Base-by-base conservation (phyloP, 352 stramenopile species). In the Globisporangium polare region DNA sequence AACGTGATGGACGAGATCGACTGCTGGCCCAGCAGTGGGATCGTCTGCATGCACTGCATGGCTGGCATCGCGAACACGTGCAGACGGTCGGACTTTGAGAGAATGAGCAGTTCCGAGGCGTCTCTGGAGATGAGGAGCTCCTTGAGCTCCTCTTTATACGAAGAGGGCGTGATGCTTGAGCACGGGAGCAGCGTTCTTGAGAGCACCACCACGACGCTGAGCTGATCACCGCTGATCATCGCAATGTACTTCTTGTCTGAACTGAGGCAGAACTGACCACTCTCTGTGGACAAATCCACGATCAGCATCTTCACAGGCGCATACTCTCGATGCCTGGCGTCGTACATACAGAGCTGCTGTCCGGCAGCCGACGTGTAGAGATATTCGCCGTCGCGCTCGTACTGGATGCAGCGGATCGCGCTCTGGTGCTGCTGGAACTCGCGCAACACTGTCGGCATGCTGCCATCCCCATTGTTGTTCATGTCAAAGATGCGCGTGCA, bases 381-480 rank as follows among this genome's bases (percentile, higher is more conserved):
- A 22, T 68, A 71, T 22, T 73, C 68, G 3, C 58, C 72, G 20
- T 84, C 72, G 3, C 33, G 57, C 37, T 81, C 70, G 33, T 88
- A 93, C 27, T 74, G 58, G 22, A 94, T 60, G 20, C 83, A 72
- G 4, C 57, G 58, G 17, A 97, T 85, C 15, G 72, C 53, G 35
- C 79, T 95, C 45, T 83, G 71, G 60, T 98, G 92, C 68, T 97
- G 90, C 57, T 89, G 75, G 61, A 92, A 89, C 62, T 94, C 86
- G n/a, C 78, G 67, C 7, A 94, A 12, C 10, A 93, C 74, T 10
- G 63, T 68, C 29, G 5, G 56, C 37, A 43, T 46, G 51, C 20
- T 62, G 45, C 31, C n/a, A n/a, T 60, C 41, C 54, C 65, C n/a
- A n/a, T n/a, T n/a, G 12, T 63, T 51, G 22, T 43, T 69, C 2